Evolutionary conservation across 257 asterid genomes (phyloP).

Genomic region (Voacanga thouarsii): DNA sequence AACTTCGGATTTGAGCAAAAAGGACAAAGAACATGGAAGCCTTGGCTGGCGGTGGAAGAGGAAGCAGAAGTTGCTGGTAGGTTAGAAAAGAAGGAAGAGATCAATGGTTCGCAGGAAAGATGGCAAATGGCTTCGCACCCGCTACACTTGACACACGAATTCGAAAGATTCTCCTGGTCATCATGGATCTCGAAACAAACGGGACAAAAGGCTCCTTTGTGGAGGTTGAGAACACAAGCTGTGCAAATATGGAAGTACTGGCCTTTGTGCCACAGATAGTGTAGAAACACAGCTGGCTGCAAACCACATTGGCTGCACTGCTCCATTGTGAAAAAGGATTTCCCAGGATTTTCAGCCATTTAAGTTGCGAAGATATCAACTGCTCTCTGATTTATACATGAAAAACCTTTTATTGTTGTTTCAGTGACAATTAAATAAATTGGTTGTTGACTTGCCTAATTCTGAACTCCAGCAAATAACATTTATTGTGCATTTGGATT

Average conservation of each 20-base stretch:
- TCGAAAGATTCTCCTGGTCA: not conserved
- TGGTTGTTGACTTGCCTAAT: too few relatives aligned
- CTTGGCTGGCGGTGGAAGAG: not conserved
- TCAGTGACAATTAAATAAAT: not conserved
- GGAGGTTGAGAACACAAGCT: not conserved
- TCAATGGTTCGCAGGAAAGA: not conserved
- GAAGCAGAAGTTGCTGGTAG: not conserved
- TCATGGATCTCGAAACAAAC: not conserved
- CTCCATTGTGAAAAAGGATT: not conserved
- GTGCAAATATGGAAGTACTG: not conserved
- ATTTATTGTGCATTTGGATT: not conserved
- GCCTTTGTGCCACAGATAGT: not conserved
- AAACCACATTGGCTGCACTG: not conserved
- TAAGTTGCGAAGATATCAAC: not conserved
- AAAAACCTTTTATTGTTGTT: too few relatives aligned
- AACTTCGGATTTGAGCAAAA: constrained; percentile 1
- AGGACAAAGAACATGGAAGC: not conserved
- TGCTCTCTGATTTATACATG: too few relatives aligned
- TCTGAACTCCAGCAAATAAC: not conserved
- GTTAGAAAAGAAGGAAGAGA: too few relatives aligned
- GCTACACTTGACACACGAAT: not conserved
- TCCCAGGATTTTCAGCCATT: not conserved
- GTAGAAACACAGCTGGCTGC: not conserved
- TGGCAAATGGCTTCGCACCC: not conserved
- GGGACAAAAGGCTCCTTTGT: not conserved